Base-by-base conservation (phyloP, 2,329 filamentous ascomycete genomes). In the Myriosclerotinia scirpicola region DNA sequence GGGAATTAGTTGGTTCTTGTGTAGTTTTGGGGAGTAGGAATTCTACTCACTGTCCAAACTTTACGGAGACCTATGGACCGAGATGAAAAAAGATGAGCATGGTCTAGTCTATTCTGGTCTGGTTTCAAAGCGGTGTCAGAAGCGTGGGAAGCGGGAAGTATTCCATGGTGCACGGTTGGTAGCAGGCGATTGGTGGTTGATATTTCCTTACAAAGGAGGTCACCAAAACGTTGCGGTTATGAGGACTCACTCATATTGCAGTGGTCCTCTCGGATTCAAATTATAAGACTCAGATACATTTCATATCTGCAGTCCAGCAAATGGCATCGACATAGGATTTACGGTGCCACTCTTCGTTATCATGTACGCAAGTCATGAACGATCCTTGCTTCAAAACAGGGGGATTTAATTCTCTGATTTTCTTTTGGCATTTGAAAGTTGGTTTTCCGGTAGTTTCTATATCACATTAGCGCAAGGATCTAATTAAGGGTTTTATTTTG, bases 371-470 rank as follows among this genome's bases (percentile, higher is more conserved):
- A 34, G 15, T 11, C 26, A 53, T 17, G 22, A 54, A 7, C 34
- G 3, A 6, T n/a, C 20, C 36, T 12, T 34, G 17, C 2, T 53
- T 15, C 30, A 34, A 5, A 2, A 12, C 7, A 34, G 52, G 30
- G 20, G 14, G 50, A 26, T 30, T 30, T 30, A 3, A 53, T 17
- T 3, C 12, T 34, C 3, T 36, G 30, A 8, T 3, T 20, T n/a
- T 54, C 30, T 53, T 58, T 20, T 2, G 6, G 12, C 22, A 30
- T 46, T 14, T 58, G 26, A 5, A 7, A 26, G 26, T 26, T 55
- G 6, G 2, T 12, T 40, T 17, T 9, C 5, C 5, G 9, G 6
- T 2, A 15, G 0, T 11, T 5, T 17, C 22, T 5, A 2, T 34
- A 44, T 44, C 3, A 8, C 1, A 20, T 36, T 20, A 11, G 15